A percentile compares a stretch with the other conserved stretches of the same genome.
Evolutionary conservation across 208 protist genomes (phyloP).

Genomic region (Leishmania mexicana): DNA sequence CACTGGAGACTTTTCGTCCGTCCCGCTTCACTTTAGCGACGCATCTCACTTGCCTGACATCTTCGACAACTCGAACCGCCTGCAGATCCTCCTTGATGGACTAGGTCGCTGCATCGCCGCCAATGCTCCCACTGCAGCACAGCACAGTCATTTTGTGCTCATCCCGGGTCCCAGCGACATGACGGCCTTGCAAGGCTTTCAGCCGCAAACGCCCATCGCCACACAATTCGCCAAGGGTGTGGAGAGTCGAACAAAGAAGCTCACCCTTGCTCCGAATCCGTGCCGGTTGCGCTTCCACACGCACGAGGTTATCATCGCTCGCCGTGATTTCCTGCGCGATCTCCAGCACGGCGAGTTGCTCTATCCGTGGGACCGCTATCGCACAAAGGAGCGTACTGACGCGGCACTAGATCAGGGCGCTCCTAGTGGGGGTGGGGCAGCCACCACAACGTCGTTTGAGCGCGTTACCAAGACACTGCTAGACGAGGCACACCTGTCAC

Average conservation of each 20-base stretch:
- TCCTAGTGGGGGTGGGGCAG: not conserved
- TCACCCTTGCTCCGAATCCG: slow-evolving; percentile 81
- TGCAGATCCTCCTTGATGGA: slow-evolving; percentile 52
- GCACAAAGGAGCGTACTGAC: slow-evolving; percentile 4
- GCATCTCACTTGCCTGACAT: slow-evolving; percentile 78
- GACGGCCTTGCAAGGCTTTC: slow-evolving; percentile 65
- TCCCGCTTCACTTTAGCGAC: slow-evolving; percentile 72
- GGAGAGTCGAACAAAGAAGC: slow-evolving; percentile 55
- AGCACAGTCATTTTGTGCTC: slow-evolving; percentile 79
- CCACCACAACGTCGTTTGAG: slow-evolving; percentile 52
- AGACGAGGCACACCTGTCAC: slow-evolving; percentile 81
- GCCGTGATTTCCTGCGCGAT: slow-evolving; percentile 74
- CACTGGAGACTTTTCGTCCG: slow-evolving; percentile 77
- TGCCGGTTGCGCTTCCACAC: slow-evolving; percentile 87
- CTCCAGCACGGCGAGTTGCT: slow-evolving; percentile 60
- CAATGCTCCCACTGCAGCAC: slow-evolving; percentile 75
- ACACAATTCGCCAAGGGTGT: slow-evolving; percentile 55
- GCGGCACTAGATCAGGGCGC: not conserved
- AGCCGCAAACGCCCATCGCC: slow-evolving; percentile 77
- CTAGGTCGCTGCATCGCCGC: slow-evolving; percentile 57
- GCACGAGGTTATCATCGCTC: slow-evolving; percentile 81
- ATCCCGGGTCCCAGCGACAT: slow-evolving; percentile 80
- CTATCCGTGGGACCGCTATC: slow-evolving; percentile 30
- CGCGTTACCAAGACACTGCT: slow-evolving; percentile 80
- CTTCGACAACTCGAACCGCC: slow-evolving; percentile 61